Evolutionary conservation across 169 alveolate species (phyloP).

Genomic region (Plasmodium adleri): DNA sequence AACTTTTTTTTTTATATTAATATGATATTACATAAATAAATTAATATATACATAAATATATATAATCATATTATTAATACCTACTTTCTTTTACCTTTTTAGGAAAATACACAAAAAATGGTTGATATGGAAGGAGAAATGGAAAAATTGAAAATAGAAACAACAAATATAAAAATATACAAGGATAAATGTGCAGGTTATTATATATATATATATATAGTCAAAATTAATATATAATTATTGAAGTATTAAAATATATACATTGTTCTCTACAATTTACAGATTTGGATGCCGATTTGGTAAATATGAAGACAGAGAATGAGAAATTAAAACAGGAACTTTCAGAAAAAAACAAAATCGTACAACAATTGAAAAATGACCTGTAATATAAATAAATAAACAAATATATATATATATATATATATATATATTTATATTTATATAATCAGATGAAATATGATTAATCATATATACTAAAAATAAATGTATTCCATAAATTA

Average conservation of each 20-base stretch:
- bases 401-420: neutral
- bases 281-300: slow-evolving; percentile 47
- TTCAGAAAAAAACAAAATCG: slow-evolving; percentile 70
- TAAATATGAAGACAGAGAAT: slow-evolving; percentile 35
- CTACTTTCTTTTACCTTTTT: neutral
- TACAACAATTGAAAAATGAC: slow-evolving; percentile 53
- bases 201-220: neutral
- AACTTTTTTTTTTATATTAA: neutral
- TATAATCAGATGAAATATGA: too few relatives aligned
- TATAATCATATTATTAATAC: neutral
- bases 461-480: too few relatives aligned
- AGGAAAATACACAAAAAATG: slow-evolving; percentile 66
- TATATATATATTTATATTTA: too few relatives aligned
- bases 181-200: slow-evolving; percentile 66
- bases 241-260: neutral
- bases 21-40: neutral
- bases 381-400: slow-evolving; percentile 39
- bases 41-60: slow-evolving; percentile 1
- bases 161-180: slow-evolving; percentile 43
- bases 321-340: slow-evolving; percentile 46
- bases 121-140: slow-evolving; percentile 71
- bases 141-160: slow-evolving; percentile 47
- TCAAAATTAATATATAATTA: neutral
- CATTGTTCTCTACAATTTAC: neutral
- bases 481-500: too few relatives aligned